Evolutionary conservation across 2,329 filamentous ascomycete genomes (phyloP).

Genomic region (Cladophialophora bantiana): DNA sequence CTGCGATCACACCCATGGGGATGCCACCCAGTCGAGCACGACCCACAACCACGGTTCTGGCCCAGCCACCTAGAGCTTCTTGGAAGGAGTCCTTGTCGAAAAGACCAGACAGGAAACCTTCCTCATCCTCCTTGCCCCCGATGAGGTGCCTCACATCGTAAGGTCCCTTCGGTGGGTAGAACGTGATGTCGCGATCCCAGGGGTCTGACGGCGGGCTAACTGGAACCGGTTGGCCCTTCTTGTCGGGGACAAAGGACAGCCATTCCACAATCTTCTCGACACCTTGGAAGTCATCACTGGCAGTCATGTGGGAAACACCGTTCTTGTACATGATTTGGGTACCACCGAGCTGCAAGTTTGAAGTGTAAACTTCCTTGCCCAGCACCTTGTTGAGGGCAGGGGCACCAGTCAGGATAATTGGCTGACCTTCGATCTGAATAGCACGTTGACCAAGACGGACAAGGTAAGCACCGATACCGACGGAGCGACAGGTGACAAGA

Average conservation of each 20-base stretch:
- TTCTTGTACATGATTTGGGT: constrained; percentile 99
- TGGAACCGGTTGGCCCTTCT: constrained; percentile 91
- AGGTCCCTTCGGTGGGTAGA: constrained; percentile 78
- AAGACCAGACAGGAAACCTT: constrained; percentile 86
- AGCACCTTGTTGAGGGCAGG: constrained; percentile 97
- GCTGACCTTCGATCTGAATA: constrained; percentile 98
- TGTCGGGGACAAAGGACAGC: constrained; percentile 96
- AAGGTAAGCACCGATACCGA: constrained; percentile 98
- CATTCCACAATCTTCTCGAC: constrained; percentile 97
- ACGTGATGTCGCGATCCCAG: constrained; percentile 93
- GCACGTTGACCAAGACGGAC: constrained; percentile 98
- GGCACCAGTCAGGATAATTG: constrained; percentile 97
- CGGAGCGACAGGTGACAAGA: constrained; percentile 94
- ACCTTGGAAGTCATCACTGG: constrained; percentile 96
- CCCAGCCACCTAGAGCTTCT: constrained; percentile 96
- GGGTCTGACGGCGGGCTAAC: constrained; percentile 82
- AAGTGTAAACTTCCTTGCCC: constrained; percentile 97
- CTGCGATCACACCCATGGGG: constrained; percentile 96
- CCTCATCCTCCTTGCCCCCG: constrained; percentile 80
- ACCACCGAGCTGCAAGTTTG: constrained; percentile 97
- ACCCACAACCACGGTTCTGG: constrained; percentile 93
- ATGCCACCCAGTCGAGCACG: constrained; percentile 96
- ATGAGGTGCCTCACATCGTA: constrained; percentile 97
- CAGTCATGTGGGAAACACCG: constrained; percentile 98
- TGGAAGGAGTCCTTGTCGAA: constrained; percentile 98